These are phyloP conservation scores for Angomonas ambiguus DNA, from an alignment of 208 protist genomes.

Conservation along the genomic window DNA sequence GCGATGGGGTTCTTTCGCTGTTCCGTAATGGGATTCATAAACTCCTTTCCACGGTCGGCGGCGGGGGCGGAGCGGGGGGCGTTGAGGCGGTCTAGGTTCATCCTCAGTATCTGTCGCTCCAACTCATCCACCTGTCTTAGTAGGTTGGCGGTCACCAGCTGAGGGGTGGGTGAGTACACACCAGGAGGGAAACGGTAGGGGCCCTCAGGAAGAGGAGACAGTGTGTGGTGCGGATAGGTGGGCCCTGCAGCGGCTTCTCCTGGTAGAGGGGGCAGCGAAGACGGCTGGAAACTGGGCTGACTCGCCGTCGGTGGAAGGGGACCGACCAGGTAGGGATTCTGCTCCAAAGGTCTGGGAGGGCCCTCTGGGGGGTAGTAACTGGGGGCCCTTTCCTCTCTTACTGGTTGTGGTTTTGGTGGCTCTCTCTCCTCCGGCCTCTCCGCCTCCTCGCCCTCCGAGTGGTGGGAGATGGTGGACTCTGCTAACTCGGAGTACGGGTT, in stretches of 20 bases:
- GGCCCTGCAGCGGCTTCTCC: no score
- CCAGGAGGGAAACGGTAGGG: not conserved
- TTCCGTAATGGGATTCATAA: not conserved
- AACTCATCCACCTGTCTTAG: not conserved
- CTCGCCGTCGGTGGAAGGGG: no score
- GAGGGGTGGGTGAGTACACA: not conserved
- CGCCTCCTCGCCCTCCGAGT: not conserved
- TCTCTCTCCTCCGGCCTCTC: not conserved
- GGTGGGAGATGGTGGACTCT: not conserved
- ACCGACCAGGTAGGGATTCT: no score
- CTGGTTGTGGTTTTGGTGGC: not conserved
- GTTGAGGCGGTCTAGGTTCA: not conserved
- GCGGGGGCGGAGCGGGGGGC: not conserved
- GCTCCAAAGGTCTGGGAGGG: no score
- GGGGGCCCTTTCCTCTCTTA: no score
- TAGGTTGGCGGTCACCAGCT: slow-evolving; percentile 2
- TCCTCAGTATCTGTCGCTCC: not conserved
- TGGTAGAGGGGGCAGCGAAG: no score
- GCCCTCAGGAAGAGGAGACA: not conserved
- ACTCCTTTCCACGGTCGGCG: not conserved
- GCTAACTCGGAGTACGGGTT: not conserved
- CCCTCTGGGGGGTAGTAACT: no score
- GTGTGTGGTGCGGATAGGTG: no score
- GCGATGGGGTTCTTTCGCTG: not conserved
- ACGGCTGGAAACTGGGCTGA: no score